These are phyloP conservation scores for Lichtheimia ramosa DNA, from an alignment of 371 early-diverging fungal genomes.

Conservation along the genomic window DNA sequence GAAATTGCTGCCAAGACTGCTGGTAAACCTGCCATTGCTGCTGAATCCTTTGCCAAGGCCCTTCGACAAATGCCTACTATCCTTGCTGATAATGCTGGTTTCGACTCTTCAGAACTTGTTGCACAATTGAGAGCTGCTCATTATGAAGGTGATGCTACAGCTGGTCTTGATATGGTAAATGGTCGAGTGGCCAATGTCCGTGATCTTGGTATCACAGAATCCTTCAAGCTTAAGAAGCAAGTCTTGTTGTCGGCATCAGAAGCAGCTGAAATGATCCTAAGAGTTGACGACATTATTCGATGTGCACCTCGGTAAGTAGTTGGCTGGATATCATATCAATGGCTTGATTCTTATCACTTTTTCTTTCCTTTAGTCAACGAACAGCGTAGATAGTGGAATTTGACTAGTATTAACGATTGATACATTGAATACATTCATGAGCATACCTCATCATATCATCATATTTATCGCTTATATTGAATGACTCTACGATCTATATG, in stretches of 20 bases:
- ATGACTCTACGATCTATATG: no score
- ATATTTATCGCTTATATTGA: no score
- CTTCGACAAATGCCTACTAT: conserved; percentile 97
- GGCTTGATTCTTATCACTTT: no score
- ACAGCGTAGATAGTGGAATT: no score
- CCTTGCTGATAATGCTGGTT: conserved; percentile 99
- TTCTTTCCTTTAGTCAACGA: no score
- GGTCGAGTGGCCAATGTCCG: conserved; percentile 86
- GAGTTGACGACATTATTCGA: conserved; percentile 99
- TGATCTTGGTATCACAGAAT: conserved; percentile 94
- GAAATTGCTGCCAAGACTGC: conserved; percentile 90
- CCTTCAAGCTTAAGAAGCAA: conserved; percentile 97
- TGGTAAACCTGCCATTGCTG: conserved; percentile 97
- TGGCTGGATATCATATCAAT: no score
- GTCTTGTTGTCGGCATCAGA: conserved; percentile 97
- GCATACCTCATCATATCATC: no score
- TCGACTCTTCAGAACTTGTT: conserved; percentile 93
- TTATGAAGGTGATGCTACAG: conserved; percentile 76
- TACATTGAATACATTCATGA: no score
- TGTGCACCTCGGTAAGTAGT: conserved; percentile 77
- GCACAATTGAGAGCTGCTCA: conserved; percentile 93
- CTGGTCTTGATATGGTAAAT: conserved; percentile 91
- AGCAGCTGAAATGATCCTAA: conserved; percentile 98
- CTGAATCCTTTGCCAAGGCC: conserved; percentile 96
- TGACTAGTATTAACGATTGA: no score